phyloP scores from a whole-genome alignment of 169 alveolate species.

The Cyclospora cayetanensis region DNA sequence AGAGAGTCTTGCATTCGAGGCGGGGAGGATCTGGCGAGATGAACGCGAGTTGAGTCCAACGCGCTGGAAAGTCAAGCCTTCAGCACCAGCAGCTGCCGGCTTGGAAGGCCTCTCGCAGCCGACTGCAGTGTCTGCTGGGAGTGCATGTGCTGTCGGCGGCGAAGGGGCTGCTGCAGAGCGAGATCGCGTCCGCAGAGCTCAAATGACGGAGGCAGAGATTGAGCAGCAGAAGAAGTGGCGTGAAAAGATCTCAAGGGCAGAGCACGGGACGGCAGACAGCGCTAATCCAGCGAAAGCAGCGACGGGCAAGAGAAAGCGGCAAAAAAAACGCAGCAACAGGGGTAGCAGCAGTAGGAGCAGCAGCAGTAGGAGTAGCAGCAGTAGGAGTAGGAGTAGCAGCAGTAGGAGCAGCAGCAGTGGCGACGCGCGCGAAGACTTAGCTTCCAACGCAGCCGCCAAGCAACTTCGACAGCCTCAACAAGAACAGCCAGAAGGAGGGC shows the following conservation, averaged over 20 bases:
- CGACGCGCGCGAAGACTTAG: not conserved
- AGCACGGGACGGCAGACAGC: not conserved
- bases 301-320: not conserved
- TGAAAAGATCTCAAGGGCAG: not conserved
- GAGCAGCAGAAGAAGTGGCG: not conserved
- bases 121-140: no score
- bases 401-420: no score
- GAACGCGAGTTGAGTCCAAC: conserved; percentile 3
- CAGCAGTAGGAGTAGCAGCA: no score
- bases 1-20: not conserved
- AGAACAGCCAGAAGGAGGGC: not conserved
- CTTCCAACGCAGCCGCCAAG: not conserved
- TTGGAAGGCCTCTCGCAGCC: no score
- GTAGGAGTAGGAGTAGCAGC: no score
- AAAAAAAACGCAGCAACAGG: not conserved
- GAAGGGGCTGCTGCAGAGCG: not conserved
- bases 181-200: not conserved
- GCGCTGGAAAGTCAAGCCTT: no score
- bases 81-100: no score
- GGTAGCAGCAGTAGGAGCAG: no score
- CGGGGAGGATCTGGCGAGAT: not conserved
- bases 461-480: not conserved
- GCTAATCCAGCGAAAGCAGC: not conserved
- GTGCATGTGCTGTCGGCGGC: not conserved
- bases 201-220: conserved; percentile 26